phyloP scores from a whole-genome alignment of 805 yeast genomes.

The Metschnikowia orientalis region DNA sequence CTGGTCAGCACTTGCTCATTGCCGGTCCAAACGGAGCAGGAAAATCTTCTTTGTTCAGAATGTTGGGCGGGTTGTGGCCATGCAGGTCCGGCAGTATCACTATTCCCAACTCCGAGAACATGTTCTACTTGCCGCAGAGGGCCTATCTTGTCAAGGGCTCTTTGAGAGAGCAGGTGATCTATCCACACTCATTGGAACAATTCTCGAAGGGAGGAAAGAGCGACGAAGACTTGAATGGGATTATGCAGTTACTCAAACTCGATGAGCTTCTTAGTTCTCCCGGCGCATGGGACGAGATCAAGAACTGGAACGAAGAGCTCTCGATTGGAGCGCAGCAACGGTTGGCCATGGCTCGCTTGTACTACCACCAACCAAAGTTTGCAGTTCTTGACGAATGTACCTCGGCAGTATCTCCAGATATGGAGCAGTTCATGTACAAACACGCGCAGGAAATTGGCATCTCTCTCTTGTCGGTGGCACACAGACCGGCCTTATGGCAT shows the following conservation, averaged over 20 bases:
- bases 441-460: slow-evolving; percentile 77
- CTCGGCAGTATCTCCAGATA: slow-evolving; percentile 84
- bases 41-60: slow-evolving; percentile 84
- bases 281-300: slow-evolving; percentile 50
- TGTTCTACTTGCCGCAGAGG: slow-evolving; percentile 88
- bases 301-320: slow-evolving; percentile 86
- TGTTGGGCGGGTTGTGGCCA: slow-evolving; percentile 93
- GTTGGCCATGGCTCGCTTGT: slow-evolving; percentile 87
- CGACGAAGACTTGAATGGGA: slow-evolving; percentile 48
- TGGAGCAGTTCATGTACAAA: slow-evolving; percentile 84
- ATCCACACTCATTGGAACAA: slow-evolving; percentile 69
- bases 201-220: slow-evolving; percentile 39
- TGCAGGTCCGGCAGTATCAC: slow-evolving; percentile 54
- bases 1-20: slow-evolving; percentile 80
- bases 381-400: slow-evolving; percentile 97
- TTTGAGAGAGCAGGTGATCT: slow-evolving; percentile 81
- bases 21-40: slow-evolving; percentile 98
- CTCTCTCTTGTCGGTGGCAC: slow-evolving; percentile 85
- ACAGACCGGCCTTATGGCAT: slow-evolving; percentile 88
- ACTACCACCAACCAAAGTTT: slow-evolving; percentile 86
- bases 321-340: slow-evolving; percentile 92
- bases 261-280: slow-evolving; percentile 46
- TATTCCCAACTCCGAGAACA: slow-evolving; percentile 60
- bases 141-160: slow-evolving; percentile 82
- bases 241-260: slow-evolving; percentile 54